Percentiles rank a stretch among this genome's conserved stretches.
phyloP scores from a whole-genome alignment of 2,329 filamentous ascomycete species.

The Blastomyces emzantsi region DNA sequence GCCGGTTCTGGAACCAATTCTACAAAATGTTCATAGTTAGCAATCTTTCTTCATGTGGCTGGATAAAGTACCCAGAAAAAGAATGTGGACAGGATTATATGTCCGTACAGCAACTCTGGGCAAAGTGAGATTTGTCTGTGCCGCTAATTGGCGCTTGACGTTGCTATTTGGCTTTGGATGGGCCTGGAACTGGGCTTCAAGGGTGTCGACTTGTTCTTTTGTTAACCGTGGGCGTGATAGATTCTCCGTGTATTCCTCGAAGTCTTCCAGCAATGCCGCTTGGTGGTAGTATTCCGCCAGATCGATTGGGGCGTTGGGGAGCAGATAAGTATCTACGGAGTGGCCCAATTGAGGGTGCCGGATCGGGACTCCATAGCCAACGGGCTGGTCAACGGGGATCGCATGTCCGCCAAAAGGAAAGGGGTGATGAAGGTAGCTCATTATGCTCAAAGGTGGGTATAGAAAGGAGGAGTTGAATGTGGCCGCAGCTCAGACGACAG shows the following conservation, averaged over 20 bases:
- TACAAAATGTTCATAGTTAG: constrained; percentile 17
- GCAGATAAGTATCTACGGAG: constrained; percentile 32
- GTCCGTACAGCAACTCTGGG: constrained; percentile 42
- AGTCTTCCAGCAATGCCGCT: constrained; percentile 34
- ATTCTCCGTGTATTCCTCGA: constrained; percentile 41
- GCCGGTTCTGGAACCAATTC: constrained; percentile 47
- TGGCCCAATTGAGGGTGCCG: constrained; percentile 32
- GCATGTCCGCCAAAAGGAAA: constrained; percentile 29
- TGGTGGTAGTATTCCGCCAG: constrained; percentile 37
- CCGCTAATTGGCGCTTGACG: constrained; percentile 41
- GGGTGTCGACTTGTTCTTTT: constrained; percentile 43
- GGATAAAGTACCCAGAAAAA: neutral
- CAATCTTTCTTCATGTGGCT: neutral
- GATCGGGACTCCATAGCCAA: constrained; percentile 30
- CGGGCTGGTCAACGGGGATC: constrained; percentile 31
- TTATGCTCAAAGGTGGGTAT: constrained; percentile 17
- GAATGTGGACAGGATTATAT: neutral
- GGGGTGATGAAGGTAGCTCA: constrained; percentile 34
- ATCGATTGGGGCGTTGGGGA: constrained; percentile 33
- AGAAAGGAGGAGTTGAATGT: constrained; percentile 11
- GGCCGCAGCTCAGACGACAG: constrained; percentile 2
- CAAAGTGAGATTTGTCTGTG: constrained; percentile 41
- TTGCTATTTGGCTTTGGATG: constrained; percentile 44
- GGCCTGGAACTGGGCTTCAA: constrained; percentile 43
- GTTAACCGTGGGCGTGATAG: constrained; percentile 42